Base-by-base conservation (phyloP, 2,329 filamentous ascomycete genomes). In the Neofusicoccum laricinum region DNA sequence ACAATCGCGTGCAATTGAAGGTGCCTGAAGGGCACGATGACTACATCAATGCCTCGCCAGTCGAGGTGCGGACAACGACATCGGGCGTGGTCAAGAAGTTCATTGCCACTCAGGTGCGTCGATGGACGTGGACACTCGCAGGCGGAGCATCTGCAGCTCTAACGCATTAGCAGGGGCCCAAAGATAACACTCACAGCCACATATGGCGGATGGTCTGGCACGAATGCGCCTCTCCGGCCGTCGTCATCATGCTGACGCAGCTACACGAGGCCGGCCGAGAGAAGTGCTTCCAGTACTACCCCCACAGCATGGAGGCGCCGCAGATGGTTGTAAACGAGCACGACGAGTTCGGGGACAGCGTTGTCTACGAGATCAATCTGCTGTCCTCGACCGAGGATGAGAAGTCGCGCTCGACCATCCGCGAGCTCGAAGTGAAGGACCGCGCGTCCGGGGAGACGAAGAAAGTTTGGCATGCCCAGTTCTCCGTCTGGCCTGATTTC, bases 171-270 rank as follows among this genome's bases (percentile, higher is more conserved):
- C 73, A 88, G 80, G 95, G 95, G 0, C 95, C 95, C 5, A 97
- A 93, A 72, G 77, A 83, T 66, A 85, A 86, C 30, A 91, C 90
- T 15, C 84, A 90, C 63, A 86, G 88, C 69, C 92, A 96, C 73
- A 91, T 96, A 68, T 99, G 94, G 91, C 91, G 95, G 73, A 99
- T 99, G 95, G 83, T 97, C 40, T 91, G 91, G 75, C 89, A 96
- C 71, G 92, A 96, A 76, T 86, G 83, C n/a, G 87, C 90, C 2
- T 74, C 72, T 32, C 76, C 78, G 1, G 92, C 88, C 1, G 92
- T 98, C 64, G 89, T 98, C 61, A 89, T 98, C 64, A 97, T 98
- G 91, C 86, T 99, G 67, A 99, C 94, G 2, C 92, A 93, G 74
- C 94, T 92, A 30, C 84, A 91, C 72, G 94, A 98, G 77, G 83